Base-by-base conservation (phyloP, 768 basidiomycete genomes). In the Calvatia gigantea region DNA sequence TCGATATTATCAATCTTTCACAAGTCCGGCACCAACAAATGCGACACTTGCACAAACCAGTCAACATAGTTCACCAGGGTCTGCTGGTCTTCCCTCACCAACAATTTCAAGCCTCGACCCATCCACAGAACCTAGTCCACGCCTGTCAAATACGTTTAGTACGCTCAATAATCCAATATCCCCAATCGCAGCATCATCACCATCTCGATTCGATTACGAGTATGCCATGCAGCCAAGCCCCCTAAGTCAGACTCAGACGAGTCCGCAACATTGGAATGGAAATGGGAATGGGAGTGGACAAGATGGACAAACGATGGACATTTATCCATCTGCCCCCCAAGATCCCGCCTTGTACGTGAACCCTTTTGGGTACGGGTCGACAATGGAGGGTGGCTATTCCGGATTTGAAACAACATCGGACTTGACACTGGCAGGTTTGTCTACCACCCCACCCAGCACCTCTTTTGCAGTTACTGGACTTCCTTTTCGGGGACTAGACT, bases 401-500 rank as follows among this genome's bases (percentile, higher is more conserved):
- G 65, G 68, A 61, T 75, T 72, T 62, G 71, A 73, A 62, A 65
- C 67, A 50, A 60, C 66, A n/a, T 56, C 74, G n/a, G 77, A 78
- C 56, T 60, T 75, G 50, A 64, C 69, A 42, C 60, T 79, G 57
- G 62, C 70, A 47, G 76, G 76, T 4, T 70, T 81, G 29, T 84
- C 83, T 4, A 80, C 78, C 9, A 81, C 84, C 9, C 80, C 86
- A 2, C 80, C 85, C 11, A 80, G 77, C 4, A 69, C 86, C n/a
- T 75, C 79, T 3, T 91, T 91, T 66, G 75, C 85, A 59, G 82
- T 83, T 7, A 76, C 84, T 21, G 89, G 89, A 35, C 74, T 92
- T n/a, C 91, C 90, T 1, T 94, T 93, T 75, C 79, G 83, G 28
- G 91, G 90, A 8, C 75, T 93, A 29, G 91, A 94, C 62, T 94